Evolutionary conservation across 2,329 filamentous ascomycete genomes (phyloP).

Genomic region (Scedosporium apiospermum): DNA sequence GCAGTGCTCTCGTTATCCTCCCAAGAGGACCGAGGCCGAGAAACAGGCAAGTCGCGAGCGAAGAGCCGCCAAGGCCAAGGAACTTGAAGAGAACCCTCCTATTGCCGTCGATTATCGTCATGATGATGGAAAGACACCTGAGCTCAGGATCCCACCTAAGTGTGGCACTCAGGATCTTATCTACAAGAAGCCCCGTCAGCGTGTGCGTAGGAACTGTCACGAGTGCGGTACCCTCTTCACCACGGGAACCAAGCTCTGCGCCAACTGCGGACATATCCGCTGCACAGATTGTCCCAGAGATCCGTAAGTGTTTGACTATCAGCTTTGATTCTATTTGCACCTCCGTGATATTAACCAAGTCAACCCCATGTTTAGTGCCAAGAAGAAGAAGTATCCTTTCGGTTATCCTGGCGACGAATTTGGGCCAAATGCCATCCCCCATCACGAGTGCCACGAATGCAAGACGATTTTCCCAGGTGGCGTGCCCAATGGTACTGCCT

Average conservation of each 20-base stretch:
- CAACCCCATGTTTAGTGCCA: slow-evolving; percentile 35
- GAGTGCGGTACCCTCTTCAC: slow-evolving; percentile 57
- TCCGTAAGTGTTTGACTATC: slow-evolving; percentile 48
- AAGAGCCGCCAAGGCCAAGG: slow-evolving; percentile 40
- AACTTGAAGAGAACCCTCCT: slow-evolving; percentile 46
- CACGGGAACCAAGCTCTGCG: slow-evolving; percentile 51
- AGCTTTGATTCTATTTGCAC: neutral
- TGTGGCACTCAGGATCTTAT: slow-evolving; percentile 62
- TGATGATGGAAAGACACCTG: slow-evolving; percentile 41
- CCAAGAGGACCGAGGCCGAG: slow-evolving; percentile 50
- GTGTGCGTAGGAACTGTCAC: slow-evolving; percentile 69
- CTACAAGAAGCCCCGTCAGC: slow-evolving; percentile 61
- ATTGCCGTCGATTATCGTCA: slow-evolving; percentile 21
- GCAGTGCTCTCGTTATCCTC: slow-evolving; percentile 67
- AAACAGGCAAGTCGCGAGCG: slow-evolving; percentile 41
- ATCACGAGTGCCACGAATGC: slow-evolving; percentile 55
- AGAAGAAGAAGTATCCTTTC: slow-evolving; percentile 58
- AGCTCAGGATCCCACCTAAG: slow-evolving; percentile 55
- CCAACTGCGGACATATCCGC: slow-evolving; percentile 59
- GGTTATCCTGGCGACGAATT: slow-evolving; percentile 61
- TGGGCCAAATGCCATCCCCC: slow-evolving; percentile 38
- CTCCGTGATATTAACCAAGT: slow-evolving; percentile 5
- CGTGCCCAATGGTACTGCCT: slow-evolving; percentile 42
- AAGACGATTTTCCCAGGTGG: slow-evolving; percentile 43
- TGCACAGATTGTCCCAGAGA: slow-evolving; percentile 76